A percentile compares a stretch with the other conserved stretches of the same genome.
These are phyloP conservation scores for Helianthus tuberosus DNA, from an alignment of 129 eudicot genomes.

Conservation along the genomic window DNA sequence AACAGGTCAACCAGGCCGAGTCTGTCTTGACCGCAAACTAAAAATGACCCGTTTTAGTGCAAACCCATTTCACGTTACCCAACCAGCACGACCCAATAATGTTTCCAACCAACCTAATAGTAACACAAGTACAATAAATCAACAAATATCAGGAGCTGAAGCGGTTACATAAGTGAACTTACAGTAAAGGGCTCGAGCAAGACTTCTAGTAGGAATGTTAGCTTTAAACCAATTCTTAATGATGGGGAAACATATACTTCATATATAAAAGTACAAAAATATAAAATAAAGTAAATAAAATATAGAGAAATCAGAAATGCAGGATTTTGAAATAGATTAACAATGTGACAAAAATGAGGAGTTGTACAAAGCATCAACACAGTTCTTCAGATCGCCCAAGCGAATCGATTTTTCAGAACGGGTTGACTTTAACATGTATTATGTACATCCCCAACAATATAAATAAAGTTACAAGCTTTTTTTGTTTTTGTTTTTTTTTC, in stretches of 20 bases:
- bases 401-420: constrained; percentile 47
- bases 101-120: too few relatives aligned
- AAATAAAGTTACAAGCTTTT: constrained; percentile 75
- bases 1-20: background rate
- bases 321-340: constrained; percentile 33
- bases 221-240: background rate
- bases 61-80: background rate
- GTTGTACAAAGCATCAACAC: constrained; percentile 69
- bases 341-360: constrained; percentile 54
- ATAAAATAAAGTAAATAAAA: constrained; percentile 5
- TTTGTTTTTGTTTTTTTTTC: background rate
- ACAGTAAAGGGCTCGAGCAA: background rate
- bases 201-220: background rate
- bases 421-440: constrained; percentile 47
- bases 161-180: background rate
- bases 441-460: constrained; percentile 71
- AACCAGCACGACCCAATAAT: too few relatives aligned
- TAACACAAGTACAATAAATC: too few relatives aligned
- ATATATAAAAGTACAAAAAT: constrained; percentile 4
- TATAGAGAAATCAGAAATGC: constrained; percentile 24
- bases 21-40: background rate
- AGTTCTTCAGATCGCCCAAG: constrained; percentile 44
- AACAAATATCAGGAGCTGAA: too few relatives aligned
- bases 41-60: background rate
- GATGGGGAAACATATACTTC: background rate